Evolutionary conservation across 305 asterid genomes (phyloP).

Genomic region (Fraxinus sp.): DNA sequence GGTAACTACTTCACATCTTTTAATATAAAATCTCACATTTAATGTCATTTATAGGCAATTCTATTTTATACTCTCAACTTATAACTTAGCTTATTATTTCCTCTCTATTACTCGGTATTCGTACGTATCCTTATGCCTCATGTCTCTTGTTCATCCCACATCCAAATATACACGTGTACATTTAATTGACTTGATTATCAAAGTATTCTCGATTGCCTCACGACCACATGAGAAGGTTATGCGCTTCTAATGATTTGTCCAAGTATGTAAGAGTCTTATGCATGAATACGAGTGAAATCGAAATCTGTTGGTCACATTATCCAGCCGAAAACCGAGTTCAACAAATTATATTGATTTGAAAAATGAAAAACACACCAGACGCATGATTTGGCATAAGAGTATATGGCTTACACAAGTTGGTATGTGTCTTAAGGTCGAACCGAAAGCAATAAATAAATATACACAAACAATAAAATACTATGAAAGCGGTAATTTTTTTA

Average conservation of each 20-base stretch:
- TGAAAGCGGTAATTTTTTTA: too few species aligned
- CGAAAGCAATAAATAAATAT: too few species aligned
- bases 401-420: not conserved
- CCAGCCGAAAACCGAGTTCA: not conserved
- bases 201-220: not conserved
- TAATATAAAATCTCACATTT: not conserved
- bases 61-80: not conserved
- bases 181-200: not conserved
- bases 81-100: not conserved
- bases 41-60: not conserved
- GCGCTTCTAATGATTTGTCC: not conserved
- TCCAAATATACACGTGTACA: not conserved
- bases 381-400: not conserved
- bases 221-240: not conserved
- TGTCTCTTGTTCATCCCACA: not conserved
- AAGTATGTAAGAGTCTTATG: not conserved
- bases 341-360: not conserved
- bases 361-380: not conserved
- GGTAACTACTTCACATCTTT: not conserved
- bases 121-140: not conserved
- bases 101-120: not conserved
- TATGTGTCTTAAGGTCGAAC: not conserved
- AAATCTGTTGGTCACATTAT: not conserved
- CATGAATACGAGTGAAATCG: not conserved
- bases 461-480: too few species aligned